These are phyloP conservation scores for Elongisporangium senticosum DNA, from an alignment of 352 stramenopile species.

Conservation along the genomic window DNA sequence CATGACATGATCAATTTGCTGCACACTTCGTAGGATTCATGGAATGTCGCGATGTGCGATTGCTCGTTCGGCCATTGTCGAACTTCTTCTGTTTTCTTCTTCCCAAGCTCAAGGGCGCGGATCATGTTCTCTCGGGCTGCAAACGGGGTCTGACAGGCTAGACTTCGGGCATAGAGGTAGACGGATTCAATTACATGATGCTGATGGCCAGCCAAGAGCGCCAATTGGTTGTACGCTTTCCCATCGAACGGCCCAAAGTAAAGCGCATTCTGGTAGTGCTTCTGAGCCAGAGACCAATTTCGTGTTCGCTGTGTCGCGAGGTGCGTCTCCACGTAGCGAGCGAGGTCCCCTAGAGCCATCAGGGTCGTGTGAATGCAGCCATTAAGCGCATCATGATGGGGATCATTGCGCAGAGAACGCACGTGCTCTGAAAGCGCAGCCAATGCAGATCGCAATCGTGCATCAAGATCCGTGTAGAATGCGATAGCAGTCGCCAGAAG, in stretches of 20 bases:
- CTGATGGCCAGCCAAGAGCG: slow-evolving; percentile 32
- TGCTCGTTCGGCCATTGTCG: not conserved
- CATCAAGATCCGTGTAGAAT: slow-evolving; percentile 25
- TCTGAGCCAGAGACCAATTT: slow-evolving; percentile 21
- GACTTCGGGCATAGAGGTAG: slow-evolving; percentile 41
- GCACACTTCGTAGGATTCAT: not conserved
- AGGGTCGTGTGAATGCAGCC: slow-evolving; percentile 37
- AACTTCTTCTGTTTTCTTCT: slow-evolving; percentile 1
- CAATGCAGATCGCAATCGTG: slow-evolving; percentile 11
- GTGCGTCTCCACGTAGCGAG: slow-evolving; percentile 32
- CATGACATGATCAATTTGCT: slow-evolving; percentile 10
- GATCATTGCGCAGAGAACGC: not conserved
- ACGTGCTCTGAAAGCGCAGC: slow-evolving; percentile 6
- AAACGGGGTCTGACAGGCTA: slow-evolving; percentile 38
- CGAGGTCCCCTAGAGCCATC: slow-evolving; percentile 42
- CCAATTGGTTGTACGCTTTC: slow-evolving; percentile 61
- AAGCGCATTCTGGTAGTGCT: slow-evolving; percentile 33
- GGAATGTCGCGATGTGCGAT: not conserved
- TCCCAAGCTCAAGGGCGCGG: slow-evolving; percentile 16
- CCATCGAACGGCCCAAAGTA: slow-evolving; percentile 33
- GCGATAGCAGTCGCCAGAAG: not conserved
- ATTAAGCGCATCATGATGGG: slow-evolving; percentile 12
- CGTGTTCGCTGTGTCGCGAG: slow-evolving; percentile 4
- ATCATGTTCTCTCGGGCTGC: slow-evolving; percentile 28
- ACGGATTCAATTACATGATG: slow-evolving; percentile 23